Evolutionary conservation across 805 yeast genomes (phyloP), one percentile per base, ranked within the genome.

Genomic region (Pichia sporocuriosa): DNA sequence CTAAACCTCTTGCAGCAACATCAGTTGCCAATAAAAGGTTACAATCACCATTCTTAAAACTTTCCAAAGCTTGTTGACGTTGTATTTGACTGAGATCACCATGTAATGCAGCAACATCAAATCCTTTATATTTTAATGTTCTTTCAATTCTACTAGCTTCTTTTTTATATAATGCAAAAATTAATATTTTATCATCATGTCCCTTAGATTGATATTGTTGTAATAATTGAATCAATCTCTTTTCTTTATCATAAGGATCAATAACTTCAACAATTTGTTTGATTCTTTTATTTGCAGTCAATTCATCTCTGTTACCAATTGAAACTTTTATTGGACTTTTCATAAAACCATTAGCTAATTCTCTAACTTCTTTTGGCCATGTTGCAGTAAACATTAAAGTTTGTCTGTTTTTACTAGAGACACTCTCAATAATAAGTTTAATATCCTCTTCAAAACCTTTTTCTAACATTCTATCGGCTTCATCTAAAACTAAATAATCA

Each of bases 351-450:
- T 79, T 59, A 8, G 98, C 98, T 48, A 93, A 72, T 49, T 87
- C 94, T 58, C 97, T 81, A 27, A 93, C 97, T 66, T 90, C 95
- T 55, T 84, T 85, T n/a, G 99, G 99, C 98, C 98, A 93, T 1
- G 99, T 93, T n/a, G 99, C 99, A 9, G 98, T 90, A 66, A 93
- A 93, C 97, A 93, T 93, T 49, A 93, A 72, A 0, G 98, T 93
- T 65, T 90, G 97, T 67, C 97, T 73, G 23, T 72, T 55, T 21
- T 63, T 25, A 65, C 57, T 47, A 25, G 86, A 72, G 43, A 70
- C 67, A 35, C 81, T 39, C 12, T 42, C 75, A 58, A 93, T 78
- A 50, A 93, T 87, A 49, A 73, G 70, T 61, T 84, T 87, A 58
- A 93, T 90, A 64, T 90, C 98, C 61, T 90, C 94, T 66, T 94